Conservation (phyloP, 495 filamentous ascomycete species). For the Aspergillus diversus region DNA sequence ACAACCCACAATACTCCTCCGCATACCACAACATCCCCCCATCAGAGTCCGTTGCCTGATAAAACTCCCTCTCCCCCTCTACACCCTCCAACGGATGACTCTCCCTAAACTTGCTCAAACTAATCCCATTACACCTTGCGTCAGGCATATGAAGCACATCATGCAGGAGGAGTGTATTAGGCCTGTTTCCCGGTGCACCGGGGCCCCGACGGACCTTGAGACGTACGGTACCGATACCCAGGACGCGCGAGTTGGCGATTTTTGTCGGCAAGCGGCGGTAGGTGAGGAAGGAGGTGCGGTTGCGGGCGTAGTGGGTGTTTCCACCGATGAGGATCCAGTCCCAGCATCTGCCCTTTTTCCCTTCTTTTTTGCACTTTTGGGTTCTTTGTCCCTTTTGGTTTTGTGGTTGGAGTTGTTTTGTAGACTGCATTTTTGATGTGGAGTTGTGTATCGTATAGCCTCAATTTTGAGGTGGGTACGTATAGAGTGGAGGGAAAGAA, state of each 20-base stretch:
- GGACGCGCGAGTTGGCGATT: constrained; percentile 16
- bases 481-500: background rate
- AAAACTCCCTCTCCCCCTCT: constrained; percentile 13
- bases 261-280: constrained; percentile 27
- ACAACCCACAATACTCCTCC: constrained; percentile 19
- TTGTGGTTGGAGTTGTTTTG: constrained; percentile 12
- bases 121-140: constrained; percentile 33
- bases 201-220: constrained; percentile 22
- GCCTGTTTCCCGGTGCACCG: constrained; percentile 3
- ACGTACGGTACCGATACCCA: constrained; percentile 31
- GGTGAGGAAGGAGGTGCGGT: constrained; percentile 29
- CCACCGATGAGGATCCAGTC: constrained; percentile 30
- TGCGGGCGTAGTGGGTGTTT: constrained; percentile 33
- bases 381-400: constrained; percentile 3
- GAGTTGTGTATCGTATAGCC: constrained; percentile 1
- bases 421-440: background rate
- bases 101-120: constrained; percentile 15
- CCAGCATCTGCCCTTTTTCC: constrained; percentile 22
- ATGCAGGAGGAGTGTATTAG: constrained; percentile 23
- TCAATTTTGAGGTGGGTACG: background rate
- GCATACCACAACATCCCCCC: constrained; percentile 28
- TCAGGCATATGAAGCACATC: constrained; percentile 33
- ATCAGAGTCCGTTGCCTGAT: constrained; percentile 13
- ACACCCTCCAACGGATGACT: background rate
- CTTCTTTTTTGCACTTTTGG: too few relatives aligned